Conservation (phyloP, 768 basidiomycete species). For the Russula sp. region DNA sequence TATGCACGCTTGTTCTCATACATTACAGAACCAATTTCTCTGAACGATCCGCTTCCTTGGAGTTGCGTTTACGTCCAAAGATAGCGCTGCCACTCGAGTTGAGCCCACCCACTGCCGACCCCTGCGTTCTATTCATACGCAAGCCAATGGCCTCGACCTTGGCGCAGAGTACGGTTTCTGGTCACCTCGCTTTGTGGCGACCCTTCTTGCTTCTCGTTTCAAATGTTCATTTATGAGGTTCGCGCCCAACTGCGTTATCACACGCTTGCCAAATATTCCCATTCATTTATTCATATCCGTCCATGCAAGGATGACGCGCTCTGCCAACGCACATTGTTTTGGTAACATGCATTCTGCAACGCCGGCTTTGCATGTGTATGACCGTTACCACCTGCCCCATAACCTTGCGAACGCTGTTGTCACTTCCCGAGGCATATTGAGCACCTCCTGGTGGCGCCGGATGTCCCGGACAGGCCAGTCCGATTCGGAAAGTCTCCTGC, state of each 20-base stretch:
- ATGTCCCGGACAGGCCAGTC: not conserved
- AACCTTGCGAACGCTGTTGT: constrained; percentile 3
- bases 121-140: constrained; percentile 6
- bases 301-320: not conserved
- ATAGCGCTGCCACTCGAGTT: constrained; percentile 1
- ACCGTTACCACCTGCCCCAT: constrained; percentile 4
- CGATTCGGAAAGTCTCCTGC: not conserved
- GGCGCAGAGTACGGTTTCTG: not conserved
- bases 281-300: constrained; percentile 11
- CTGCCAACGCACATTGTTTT: not conserved
- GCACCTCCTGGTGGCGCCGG: not conserved
- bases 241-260: not conserved
- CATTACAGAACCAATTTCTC: constrained; percentile 13
- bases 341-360: constrained; percentile 4
- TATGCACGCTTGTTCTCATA: constrained; percentile 7
- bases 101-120: not conserved
- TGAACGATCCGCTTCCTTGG: constrained; percentile 16
- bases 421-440: not conserved
- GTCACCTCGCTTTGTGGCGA: not conserved
- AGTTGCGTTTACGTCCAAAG: constrained; percentile 16
- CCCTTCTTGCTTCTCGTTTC: constrained; percentile 5
- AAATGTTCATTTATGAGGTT: constrained; percentile 5
- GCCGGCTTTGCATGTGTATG: not conserved
- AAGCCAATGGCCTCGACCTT: constrained; percentile 6
- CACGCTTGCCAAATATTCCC: not conserved